Base-by-base conservation (phyloP, 805 yeast species). In the Candida succiphila region DNA sequence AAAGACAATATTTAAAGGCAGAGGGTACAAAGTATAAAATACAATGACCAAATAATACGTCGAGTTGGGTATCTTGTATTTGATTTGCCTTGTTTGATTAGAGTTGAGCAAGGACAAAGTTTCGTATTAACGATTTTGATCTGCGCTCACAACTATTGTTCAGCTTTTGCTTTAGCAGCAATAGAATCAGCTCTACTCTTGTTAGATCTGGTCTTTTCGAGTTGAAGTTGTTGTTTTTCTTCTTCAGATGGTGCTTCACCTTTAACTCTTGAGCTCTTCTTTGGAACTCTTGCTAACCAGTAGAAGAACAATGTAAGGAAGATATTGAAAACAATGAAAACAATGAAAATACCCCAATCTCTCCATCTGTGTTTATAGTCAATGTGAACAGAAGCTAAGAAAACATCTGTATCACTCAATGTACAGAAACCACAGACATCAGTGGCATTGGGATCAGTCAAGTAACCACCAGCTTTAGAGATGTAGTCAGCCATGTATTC, bases 261-360 rank as follows among this genome's bases (percentile, higher is more conserved):
- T 23, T 30, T 30, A n/a, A 30, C 32, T 24, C 27, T 24, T 13
- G 25, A 19, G 18, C 23, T 17, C 2, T 16, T 21, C 23, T 30
- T 30, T 29, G 88, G 88, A 36, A 79, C 87, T 61, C 88, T 69
- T 20, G 76, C 69, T 24, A 71, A 46, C 76, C 78, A 69, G 49
- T 69, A 69, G 37, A 58, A 34, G 44, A 44, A 43, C 31, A 53
- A 36, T n/a, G 58, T 43, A 31, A 60, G 37, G 3, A 36, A 13
- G 6, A 56, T 39, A 43, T 73, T 68, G 44, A 72, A 58, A 17
- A 53, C 60, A 40, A 71, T 65, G 45, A 60, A 77, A 31, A 65
- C 65, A 37, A 68, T 51, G 44, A 66, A 68, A 18, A 77, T 61
- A 43, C 82, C 84, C 46, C 64, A 62, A 51, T 77, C 65, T 54